Evolutionary conservation across 192 early-diverging fungal species (phyloP), one percentile per base, ranked within the genome.

Genomic region (Globomyces pollinis-pini): DNA sequence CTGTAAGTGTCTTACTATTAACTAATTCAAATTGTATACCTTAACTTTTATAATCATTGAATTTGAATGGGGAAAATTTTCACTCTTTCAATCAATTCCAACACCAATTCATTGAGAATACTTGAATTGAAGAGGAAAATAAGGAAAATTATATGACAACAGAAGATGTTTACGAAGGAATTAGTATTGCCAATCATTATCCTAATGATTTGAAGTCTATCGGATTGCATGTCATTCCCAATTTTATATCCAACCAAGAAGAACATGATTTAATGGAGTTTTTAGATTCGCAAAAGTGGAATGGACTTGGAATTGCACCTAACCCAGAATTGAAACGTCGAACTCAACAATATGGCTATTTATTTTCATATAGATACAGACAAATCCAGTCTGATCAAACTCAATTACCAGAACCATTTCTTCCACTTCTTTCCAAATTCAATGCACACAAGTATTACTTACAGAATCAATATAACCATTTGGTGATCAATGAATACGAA

Each of bases 401-500:
- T 26, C 53, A 29, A 33, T 0, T 55, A 8, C 53, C 38, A 3
- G 8, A n/a, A n/a, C n/a, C n/a, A 24, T 0, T 41, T 31, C 0
- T 55, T 28, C 12, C 20, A 55, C 9, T 36, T 1, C 23, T 0
- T 38, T 0, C 32, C 7, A 15, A 20, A 55, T 15, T 5, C 16
- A 23, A 7, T 55, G 33, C 7, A 35, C 12, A 4, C 16, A 49
- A 26, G 24, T 12, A 2, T 26, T 49, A 28, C 20, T 49, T 49
- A 0, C 33, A 63, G 6, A 29, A 64, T 4, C 31, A 50, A 11
- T 80, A 76, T 1, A 82, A 86, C 55, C 74, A 75, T 53, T 42
- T 81, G 12, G 68, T 82, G 15, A 63, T 86, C 16, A 86, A 86
- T 61, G 84, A 88, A 54, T 88, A 88, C 56, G 64, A 84, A 23